Base-by-base conservation (phyloP, 2,329 filamentous ascomycete species). In the Fusarium sp. region DNA sequence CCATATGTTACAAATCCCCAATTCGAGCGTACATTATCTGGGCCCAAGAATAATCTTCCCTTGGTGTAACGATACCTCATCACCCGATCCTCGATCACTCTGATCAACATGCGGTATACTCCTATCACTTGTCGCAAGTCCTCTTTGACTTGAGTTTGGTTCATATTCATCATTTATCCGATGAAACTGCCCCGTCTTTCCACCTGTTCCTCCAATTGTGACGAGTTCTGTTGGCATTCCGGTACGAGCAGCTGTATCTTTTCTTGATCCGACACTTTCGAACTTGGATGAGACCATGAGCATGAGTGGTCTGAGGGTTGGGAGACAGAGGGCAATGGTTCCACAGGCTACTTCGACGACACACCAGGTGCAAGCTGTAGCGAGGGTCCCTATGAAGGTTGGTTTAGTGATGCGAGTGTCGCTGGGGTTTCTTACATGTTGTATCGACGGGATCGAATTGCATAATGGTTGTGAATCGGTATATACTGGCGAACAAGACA, bases 381-480 rank as follows among this genome's bases (percentile, higher is more conserved):
- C 70, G 4, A 72, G 70, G 15, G 70, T 72, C 70, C 69, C 69
- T 72, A 1, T 13, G n/a, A 2, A 11, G 18, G 4, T 62, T 33
- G 63, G 68, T 11, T 27, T 8, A 20, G 4, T 4, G 6, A 3
- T n/a, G 5, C 25, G 15, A 12, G 1, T 15, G 15, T 13, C 14
- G 22, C 5, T 20, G 1, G 10, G 7, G 14, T 7, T 14, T 6
- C 58, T 41, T 52, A 72, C 70, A 72, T 20, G 70, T 72, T 4
- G 70, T 72, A 8, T 72, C 70, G 0, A 33, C 14, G 0, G 44
- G 29, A 2, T 70, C 39, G 29, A 72, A 73, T 38, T 72, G 65
- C 70, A 73, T 70, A 3, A 72, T 65, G 1, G 70, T 73, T 2
- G 70, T 72, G 7, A 72, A 73, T 18, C 70, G 39, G 45, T 72